Evolutionary conservation across 2,329 filamentous ascomycete genomes (phyloP).

Genomic region (Cladobotryum mycophilum): DNA sequence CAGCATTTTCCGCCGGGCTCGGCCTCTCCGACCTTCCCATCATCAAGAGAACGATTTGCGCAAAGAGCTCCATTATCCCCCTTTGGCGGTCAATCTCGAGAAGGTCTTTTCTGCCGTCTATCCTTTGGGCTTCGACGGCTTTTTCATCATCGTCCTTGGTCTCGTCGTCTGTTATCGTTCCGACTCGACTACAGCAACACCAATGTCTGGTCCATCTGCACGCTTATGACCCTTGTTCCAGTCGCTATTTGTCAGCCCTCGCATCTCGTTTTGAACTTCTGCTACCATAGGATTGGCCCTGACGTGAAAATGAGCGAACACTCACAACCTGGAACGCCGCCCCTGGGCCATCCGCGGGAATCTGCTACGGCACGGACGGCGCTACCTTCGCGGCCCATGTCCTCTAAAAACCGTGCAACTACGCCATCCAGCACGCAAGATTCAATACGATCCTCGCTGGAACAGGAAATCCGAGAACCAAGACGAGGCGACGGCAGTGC

Average conservation of each 20-base stretch:
- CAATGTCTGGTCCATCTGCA: not conserved
- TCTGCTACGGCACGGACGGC: slow-evolving; percentile 28
- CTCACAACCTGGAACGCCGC: slow-evolving; percentile 18
- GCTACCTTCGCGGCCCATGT: slow-evolving; percentile 32
- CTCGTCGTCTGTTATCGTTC: not conserved
- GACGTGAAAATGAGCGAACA: slow-evolving; percentile 27
- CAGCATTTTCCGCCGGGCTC: no score
- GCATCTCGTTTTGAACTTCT: not conserved
- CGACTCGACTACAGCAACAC: not conserved
- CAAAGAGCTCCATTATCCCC: not conserved
- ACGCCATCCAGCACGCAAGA: slow-evolving; percentile 14
- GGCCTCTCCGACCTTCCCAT: not conserved
- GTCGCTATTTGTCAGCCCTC: not conserved
- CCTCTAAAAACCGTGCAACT: slow-evolving; percentile 24
- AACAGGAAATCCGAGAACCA: slow-evolving; percentile 17
- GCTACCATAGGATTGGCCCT: not conserved
- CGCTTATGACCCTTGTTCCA: not conserved
- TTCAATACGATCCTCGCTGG: slow-evolving; percentile 18
- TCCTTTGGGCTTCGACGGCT: not conserved
- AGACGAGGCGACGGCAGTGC: slow-evolving; percentile 18
- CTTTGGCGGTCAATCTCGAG: no score
- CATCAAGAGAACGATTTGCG: not conserved
- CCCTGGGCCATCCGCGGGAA: slow-evolving; percentile 26
- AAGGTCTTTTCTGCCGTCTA: no score
- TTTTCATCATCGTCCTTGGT: not conserved